These are phyloP conservation scores for Perilla frutescens DNA, from an alignment of 257 asterid species.

Conservation along the genomic window DNA sequence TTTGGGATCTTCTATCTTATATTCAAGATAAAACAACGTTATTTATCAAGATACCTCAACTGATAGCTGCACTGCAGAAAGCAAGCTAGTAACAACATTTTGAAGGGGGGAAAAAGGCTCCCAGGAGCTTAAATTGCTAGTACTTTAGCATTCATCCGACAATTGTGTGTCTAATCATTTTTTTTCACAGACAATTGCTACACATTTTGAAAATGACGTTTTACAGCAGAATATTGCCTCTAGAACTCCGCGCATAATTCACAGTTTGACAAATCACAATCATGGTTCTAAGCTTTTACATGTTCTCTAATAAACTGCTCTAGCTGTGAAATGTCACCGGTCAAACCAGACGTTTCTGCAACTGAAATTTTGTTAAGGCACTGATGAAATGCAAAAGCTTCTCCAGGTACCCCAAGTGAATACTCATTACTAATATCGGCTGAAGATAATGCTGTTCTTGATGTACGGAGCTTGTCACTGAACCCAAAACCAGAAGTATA, in stretches of 20 bases:
- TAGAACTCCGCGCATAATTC: not conserved
- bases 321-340: slow-evolving; percentile 63
- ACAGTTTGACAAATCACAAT: not conserved
- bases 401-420: slow-evolving; percentile 81
- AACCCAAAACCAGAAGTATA: slow-evolving; percentile 46
- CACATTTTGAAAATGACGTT: not conserved
- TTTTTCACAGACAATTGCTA: not conserved
- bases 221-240: slow-evolving; percentile 7
- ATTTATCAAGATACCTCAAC: slow-evolving; percentile 18
- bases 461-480: slow-evolving; percentile 91
- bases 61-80: not conserved
- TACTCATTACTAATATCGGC: slow-evolving; percentile 77
- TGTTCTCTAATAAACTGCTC: slow-evolving; percentile 73
- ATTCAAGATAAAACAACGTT: slow-evolving; percentile 50
- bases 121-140: not conserved
- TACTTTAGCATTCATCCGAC: not conserved
- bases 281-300: slow-evolving; percentile 43
- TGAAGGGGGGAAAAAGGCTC: not conserved
- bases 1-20: slow-evolving; percentile 58
- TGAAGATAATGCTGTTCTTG: slow-evolving; percentile 82
- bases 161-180: not conserved
- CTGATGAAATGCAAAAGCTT: slow-evolving; percentile 75
- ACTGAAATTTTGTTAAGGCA: slow-evolving; percentile 65
- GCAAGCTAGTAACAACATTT: not conserved
- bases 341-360: slow-evolving; percentile 75